Conservation (phyloP, 345 rosid genomes). For the Aethionema arabicum region DNA sequence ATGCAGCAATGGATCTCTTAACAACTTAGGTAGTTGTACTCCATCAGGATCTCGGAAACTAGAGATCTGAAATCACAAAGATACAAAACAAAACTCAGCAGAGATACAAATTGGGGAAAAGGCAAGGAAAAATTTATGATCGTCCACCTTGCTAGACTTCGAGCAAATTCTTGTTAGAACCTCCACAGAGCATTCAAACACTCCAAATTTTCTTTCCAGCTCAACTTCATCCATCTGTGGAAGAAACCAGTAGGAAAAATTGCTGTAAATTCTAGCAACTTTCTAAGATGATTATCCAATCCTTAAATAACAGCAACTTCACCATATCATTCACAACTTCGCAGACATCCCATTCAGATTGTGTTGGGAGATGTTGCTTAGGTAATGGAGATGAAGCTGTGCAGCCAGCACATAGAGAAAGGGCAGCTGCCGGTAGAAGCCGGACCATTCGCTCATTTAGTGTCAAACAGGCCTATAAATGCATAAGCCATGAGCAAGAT, state of each 20-base stretch:
- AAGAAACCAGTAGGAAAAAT: conserved; percentile 15
- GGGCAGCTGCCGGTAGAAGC: conserved; percentile 76
- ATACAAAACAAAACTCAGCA: conserved; percentile 19
- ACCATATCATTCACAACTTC: conserved; percentile 49
- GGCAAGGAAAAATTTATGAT: conserved; percentile 9
- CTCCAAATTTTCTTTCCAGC: conserved; percentile 42
- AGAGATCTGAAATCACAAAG: conserved; percentile 46
- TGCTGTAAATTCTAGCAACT: conserved; percentile 18
- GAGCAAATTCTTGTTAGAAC: conserved; percentile 56
- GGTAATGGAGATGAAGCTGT: conserved; percentile 45
- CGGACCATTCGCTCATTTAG: conserved; percentile 52
- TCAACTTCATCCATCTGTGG: conserved; percentile 56
- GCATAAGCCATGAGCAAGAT: conserved; percentile 21
- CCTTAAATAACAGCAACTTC: conserved; percentile 41
- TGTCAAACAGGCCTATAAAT: conserved; percentile 52
- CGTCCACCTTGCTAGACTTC: conserved; percentile 38
- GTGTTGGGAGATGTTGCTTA: conserved; percentile 38
- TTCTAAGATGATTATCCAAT: conserved; percentile 22
- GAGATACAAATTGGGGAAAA: conserved; percentile 24
- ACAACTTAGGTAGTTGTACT: conserved; percentile 58
- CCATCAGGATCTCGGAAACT: conserved; percentile 42
- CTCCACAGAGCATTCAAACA: conserved; percentile 78
- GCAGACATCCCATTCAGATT: conserved; percentile 38
- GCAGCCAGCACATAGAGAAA: conserved; percentile 75
- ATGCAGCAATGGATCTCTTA: conserved; percentile 70